Evolutionary conservation across 805 yeast species (phyloP).

Genomic region (Priceomyces carsonii): DNA sequence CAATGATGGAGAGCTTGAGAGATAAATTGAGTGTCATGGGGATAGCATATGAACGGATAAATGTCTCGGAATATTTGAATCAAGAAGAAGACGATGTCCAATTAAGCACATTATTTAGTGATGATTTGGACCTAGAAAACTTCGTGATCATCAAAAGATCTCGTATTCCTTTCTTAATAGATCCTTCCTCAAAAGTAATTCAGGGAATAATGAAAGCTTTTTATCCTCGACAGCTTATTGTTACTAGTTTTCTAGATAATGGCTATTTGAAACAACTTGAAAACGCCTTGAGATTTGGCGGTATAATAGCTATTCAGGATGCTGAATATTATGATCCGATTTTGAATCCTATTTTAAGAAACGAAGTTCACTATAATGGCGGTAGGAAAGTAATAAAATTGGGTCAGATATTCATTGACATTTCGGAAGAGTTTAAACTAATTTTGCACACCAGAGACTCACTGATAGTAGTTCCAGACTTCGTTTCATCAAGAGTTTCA

Average conservation of each 20-base stretch:
- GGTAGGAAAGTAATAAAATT: slow-evolving; percentile 64
- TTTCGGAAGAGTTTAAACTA: slow-evolving; percentile 62
- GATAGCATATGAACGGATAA: slow-evolving; percentile 40
- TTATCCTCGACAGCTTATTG: slow-evolving; percentile 39
- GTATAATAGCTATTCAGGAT: slow-evolving; percentile 67
- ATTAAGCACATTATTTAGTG: slow-evolving; percentile 61
- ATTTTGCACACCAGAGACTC: slow-evolving; percentile 64
- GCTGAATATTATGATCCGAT: slow-evolving; percentile 82
- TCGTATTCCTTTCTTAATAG: slow-evolving; percentile 61
- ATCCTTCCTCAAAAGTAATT: slow-evolving; percentile 58
- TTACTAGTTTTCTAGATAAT: slow-evolving; percentile 72
- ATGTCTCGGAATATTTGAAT: slow-evolving; percentile 39
- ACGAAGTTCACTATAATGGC: slow-evolving; percentile 64
- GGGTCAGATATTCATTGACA: slow-evolving; percentile 66
- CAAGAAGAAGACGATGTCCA: slow-evolving; percentile 38
- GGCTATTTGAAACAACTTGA: slow-evolving; percentile 70
- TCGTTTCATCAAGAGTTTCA: slow-evolving; percentile 61
- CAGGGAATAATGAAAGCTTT: slow-evolving; percentile 35
- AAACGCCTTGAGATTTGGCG: slow-evolving; percentile 84
- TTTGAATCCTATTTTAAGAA: slow-evolving; percentile 58
- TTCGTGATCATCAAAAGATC: slow-evolving; percentile 49
- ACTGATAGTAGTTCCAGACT: slow-evolving; percentile 45
- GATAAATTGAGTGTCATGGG: slow-evolving; percentile 29
- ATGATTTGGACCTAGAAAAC: slow-evolving; percentile 65
- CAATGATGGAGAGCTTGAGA: slow-evolving; percentile 37